Evolutionary conservation across 2,329 filamentous ascomycete genomes (phyloP), one percentile per base, ranked within the genome.

Genomic region (Plenodomus biglobosus): DNA sequence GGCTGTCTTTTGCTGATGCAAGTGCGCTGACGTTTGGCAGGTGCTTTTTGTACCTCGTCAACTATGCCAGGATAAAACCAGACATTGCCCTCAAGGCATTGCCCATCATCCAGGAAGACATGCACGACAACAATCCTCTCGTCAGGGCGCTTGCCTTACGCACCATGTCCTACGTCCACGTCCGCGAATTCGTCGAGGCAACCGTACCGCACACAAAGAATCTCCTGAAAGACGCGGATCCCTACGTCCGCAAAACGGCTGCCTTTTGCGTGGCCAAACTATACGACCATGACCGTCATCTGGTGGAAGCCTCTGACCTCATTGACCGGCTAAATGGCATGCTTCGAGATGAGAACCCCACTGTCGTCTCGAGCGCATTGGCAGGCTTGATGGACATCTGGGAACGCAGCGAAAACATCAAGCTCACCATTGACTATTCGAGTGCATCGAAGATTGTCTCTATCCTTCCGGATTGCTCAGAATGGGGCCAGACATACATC

Each of bases 401-500:
- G 94, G 94, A 97, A 71, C 83, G 92, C 49, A 97, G 92, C 69
- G 92, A 97, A 72, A 90, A 88, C 49, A 99, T 99, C 73, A 96
- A 96, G 71, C 84, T 99, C 55, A 97, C 94, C 3, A 96, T 99
- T 62, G 94, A 99, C 75, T 97, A 99, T 70, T 85, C 85, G 54
- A 99, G 95, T 74, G 94, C 94, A 20, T 97, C 92, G 42, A 99
- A 99, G 76, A 94, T 99, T 79, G 91, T 97, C 30, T 91, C 94
- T 37, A 97, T 99, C 52, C 75, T 99, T 19, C 87, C 94, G 1
- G 94, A 99, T 70, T 97, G 94, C 75, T 97, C 94, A 16, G 94
- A 99, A 80, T 99, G 94, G 94, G 92, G 94, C 36, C 94, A 99
- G 77, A 96, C 92, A 18, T 99, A 99, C 71, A 97, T 99, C 46